Conservation (phyloP, 2,329 filamentous ascomycete genomes). For the Alternaria sp. region DNA sequence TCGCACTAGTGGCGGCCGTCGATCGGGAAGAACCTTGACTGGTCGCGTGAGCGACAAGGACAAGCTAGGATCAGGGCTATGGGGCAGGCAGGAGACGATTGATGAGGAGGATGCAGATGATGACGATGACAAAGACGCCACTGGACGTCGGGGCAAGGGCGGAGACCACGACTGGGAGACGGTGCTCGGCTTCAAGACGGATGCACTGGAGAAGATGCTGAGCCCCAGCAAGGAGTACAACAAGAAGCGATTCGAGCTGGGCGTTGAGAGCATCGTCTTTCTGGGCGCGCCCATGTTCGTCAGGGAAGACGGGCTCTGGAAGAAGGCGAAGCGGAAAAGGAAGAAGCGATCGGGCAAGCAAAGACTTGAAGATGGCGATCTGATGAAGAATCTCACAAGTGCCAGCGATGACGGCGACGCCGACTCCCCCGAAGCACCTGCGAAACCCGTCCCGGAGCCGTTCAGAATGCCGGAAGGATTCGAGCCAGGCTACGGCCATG, state of each 20-base stretch:
- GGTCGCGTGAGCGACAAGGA: constrained; percentile 39
- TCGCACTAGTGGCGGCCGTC: constrained; percentile 45
- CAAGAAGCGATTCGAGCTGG: constrained; percentile 52
- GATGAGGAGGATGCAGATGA: constrained; percentile 47
- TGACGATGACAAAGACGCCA: constrained; percentile 16
- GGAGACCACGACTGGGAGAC: constrained; percentile 50
- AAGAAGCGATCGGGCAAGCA: constrained; percentile 37
- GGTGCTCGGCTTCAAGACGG: constrained; percentile 51
- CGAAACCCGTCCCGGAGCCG: constrained; percentile 26
- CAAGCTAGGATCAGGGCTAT: constrained; percentile 37
- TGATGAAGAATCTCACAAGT: constrained; percentile 25
- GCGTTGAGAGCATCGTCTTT: constrained; percentile 51
- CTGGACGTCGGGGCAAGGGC: constrained; percentile 27
- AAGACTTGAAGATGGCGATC: constrained; percentile 29
- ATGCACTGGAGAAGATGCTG: constrained; percentile 52
- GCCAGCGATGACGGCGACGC: constrained; percentile 24
- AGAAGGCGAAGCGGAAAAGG: constrained; percentile 46
- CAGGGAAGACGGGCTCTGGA: constrained; percentile 52
- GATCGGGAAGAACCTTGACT: constrained; percentile 38
- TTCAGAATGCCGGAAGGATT: constrained; percentile 49
- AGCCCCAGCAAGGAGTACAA: constrained; percentile 49
- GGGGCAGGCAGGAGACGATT: constrained; percentile 47
- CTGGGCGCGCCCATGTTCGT: constrained; percentile 54
- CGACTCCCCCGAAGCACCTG: constrained; percentile 16
- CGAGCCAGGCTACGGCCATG: constrained; percentile 53